Evolutionary conservation across 2,329 filamentous ascomycete genomes (phyloP), one percentile per base, ranked within the genome.

Genomic region (Cryphonectria parasitica): DNA sequence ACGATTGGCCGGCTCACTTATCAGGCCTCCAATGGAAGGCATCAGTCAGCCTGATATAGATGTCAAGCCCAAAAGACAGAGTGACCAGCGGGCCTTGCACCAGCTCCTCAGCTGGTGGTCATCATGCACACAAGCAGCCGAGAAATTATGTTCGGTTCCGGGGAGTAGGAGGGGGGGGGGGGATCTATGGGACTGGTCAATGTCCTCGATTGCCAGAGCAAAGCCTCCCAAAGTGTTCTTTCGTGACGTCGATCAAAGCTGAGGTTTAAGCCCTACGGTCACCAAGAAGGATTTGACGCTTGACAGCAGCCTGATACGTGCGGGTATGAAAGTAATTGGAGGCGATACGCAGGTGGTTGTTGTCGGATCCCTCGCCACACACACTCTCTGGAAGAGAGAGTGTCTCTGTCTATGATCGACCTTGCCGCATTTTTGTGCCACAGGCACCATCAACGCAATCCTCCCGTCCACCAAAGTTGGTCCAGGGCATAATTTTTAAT

Each of bases 1-100:
- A 67, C 68, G 62, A 69, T 69, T 72, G 70, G 54, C 28, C 31
- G 34, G 56, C 28, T 41, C 34, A n/a, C 22, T 4, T 19, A n/a
- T 25, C 6, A 34, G 22, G 28, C n/a, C 39, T 31, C 43, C 45
- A n/a, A n/a, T 10, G 22, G 11, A 13, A 28, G n/a, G 39, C 6
- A 31, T 49, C 19, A 31, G 17, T 45, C 62, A 34, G 62, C 62
- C 58, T 61, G 34, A 19, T 36, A 36, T 56, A 25, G 52, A 56
- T 56, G n/a, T 56, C 54, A 34, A 31, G 17, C 28, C 10, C 19
- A 49, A 49, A 49, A 56, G 15, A 58, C 54, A 58, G 25, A 10
- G 15, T 15, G 25, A 22, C n/a, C 45, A 49, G 45, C 19, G 2
- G 7, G 54, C 54, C 54, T 31, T 19, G 54, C 25, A 34, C 4